A percentile compares a stretch with the other conserved stretches of the same genome.
phyloP scores from a whole-genome alignment of 2,329 filamentous ascomycete genomes.

The Fusarium mundagurra region DNA sequence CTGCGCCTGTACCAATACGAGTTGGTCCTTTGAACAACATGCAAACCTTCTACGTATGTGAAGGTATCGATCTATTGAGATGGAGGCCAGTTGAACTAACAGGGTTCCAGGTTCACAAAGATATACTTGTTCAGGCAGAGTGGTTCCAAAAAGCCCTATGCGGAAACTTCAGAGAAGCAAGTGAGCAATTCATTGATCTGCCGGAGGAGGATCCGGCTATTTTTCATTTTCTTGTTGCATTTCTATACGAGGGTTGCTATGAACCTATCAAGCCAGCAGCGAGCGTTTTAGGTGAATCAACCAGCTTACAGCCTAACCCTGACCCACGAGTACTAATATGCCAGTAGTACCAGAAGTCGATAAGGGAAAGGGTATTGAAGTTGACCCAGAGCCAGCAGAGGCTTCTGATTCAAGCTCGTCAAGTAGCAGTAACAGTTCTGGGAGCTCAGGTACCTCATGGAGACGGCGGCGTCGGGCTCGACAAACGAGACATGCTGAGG shows the following conservation, averaged over 20 bases:
- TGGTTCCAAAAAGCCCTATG: slow-evolving; percentile 61
- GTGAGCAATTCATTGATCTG: slow-evolving; percentile 57
- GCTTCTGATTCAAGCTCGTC: slow-evolving; percentile 49
- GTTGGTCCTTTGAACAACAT: slow-evolving; percentile 54
- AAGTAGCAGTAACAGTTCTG: slow-evolving; percentile 37
- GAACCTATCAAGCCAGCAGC: slow-evolving; percentile 57
- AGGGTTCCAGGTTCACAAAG: slow-evolving; percentile 55
- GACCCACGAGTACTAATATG: slow-evolving; percentile 7
- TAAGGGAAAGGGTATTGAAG: slow-evolving; percentile 54
- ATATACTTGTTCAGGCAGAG: slow-evolving; percentile 56
- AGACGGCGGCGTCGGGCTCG: slow-evolving; percentile 27
- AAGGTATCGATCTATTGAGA: not conserved
- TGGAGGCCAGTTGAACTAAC: slow-evolving; percentile 9
- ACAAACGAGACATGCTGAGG: slow-evolving; percentile 1
- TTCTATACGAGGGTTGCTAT: slow-evolving; percentile 59
- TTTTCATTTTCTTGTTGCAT: slow-evolving; percentile 63
- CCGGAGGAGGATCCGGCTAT: slow-evolving; percentile 62
- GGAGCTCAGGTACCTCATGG: slow-evolving; percentile 35
- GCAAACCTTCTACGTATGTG: slow-evolving; percentile 53
- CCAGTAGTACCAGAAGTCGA: slow-evolving; percentile 42
- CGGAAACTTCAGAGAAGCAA: slow-evolving; percentile 58
- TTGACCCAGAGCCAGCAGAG: slow-evolving; percentile 33
- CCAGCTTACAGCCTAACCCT: not conserved
- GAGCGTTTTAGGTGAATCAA: slow-evolving; percentile 50
- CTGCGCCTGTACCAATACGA: slow-evolving; percentile 55